Evolutionary conservation across 2,329 filamentous ascomycete species (phyloP), one percentile per base, ranked within the genome.

Genomic region (Cladosporium colombiae): DNA sequence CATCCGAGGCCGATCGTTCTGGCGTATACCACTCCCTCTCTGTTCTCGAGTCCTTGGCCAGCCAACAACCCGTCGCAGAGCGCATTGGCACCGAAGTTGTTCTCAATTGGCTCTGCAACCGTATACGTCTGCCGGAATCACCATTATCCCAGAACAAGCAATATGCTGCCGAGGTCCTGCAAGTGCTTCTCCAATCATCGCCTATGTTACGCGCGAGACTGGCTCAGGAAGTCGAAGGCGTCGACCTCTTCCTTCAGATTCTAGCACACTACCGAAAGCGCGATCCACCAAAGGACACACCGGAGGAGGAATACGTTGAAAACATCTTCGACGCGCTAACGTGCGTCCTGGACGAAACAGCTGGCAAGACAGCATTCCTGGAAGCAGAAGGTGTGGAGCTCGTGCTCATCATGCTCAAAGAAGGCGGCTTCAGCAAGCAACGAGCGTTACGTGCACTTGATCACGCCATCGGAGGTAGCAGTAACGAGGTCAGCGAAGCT

Each of bases 291-390:
- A 94, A 91, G 74, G 92, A 93, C 66, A 88, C 89, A 35, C 89
- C 95, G 60, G 95, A 98, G 77, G 93, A 97, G 75, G 95, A 99
- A 79, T 97, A 91, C 76, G 91, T 96, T 75, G 92, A 96, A 78
- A 97, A 99, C 70, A 76, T 97, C 0, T 99, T 99, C 76, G 93
- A 97, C 74, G 87, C 89, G 1, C 76, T 98, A 21, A 91, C 91
- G 0, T 96, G 91, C 71, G 80, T 96, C 1, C 90, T 89, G 0
- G 91, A 96, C 71, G 90, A 92, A 66, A 77, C 83, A 0, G 79
- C 84, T 5, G 93, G 93, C 6, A 97, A 97, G 77, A 74, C 80
- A 11, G 92, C 91, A 66, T 95, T 98, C 68, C 75, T 97, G 37
- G 91, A 95, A 71, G 93, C 92, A 1, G 95, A 99, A 80, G 95